Base-by-base conservation (phyloP, 2,329 filamentous ascomycete species). In the Venturia carpophila region DNA sequence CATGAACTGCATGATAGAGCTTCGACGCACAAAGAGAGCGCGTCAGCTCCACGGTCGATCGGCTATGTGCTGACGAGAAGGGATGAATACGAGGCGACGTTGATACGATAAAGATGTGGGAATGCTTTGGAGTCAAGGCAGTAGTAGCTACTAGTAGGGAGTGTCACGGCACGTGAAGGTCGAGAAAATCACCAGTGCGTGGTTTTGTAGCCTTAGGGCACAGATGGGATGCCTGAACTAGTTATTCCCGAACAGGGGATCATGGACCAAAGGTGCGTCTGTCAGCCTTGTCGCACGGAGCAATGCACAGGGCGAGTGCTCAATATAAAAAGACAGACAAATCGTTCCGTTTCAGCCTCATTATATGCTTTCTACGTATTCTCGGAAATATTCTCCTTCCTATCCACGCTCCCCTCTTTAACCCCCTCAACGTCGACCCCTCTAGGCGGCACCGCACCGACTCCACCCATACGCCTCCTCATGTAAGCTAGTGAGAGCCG, bases 401-500 rank as follows among this genome's bases (percentile, higher is more conserved):
- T 42, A 10, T 62, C 60, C 34, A 41, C 30, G 41, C n/a, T 42
- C 11, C 41, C 39, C 11, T 39, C 27, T 21, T 62, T 62, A 9
- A 42, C 60, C 24, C 43, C 60, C 19, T 43, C 60, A 37, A 62
- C 60, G 41, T 43, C 21, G 27, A 62, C n/a, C 30, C 41, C 41
- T n/a, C 37, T 41, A 17, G 30, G 43, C 43, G 43, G 43, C n/a
- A 47, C 6, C 43, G 43, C 43, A 5, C 43, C 43, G n/a, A 47
- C 17, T 5, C 43, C 43, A 19, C 43, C 43, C 15, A 17, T 58
- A 58, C 5, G 52, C 52, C 52, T 58, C 34, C 52, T 58, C 61
- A 49, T 63, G 61, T n/a, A n/a, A n/a, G n/a, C n/a, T n/a, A 3
- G 62, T 67, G 19, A 71, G 41, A 7, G 69, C 70, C 11, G 11